Base-by-base conservation (phyloP, 176 grass and related monocot species). In the Miscanthus lutarioriparius region DNA sequence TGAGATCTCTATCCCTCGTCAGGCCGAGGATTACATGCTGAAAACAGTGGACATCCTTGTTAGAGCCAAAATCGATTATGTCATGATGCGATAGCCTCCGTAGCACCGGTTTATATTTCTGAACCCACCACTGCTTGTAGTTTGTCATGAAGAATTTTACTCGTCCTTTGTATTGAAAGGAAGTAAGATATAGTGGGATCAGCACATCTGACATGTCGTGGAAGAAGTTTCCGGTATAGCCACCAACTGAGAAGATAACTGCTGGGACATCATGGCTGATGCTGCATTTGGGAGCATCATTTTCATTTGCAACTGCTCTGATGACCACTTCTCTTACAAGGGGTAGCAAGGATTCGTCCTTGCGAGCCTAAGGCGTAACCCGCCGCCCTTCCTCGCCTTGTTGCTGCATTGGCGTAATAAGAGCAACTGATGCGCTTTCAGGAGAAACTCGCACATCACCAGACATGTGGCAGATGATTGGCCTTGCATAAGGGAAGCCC, bases 221-320 rank as follows among this genome's bases (percentile, higher is more conserved):
- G 86, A 93, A 93, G 74, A 93, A 93, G 85, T 93, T 93, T 13
- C 88, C 85, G 2, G 85, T 93, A 25, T 93, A 93, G 32, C 88
- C 91, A 10, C 85, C 88, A 22, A 93, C 71, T 1, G 91, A 93
- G 85, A 93, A 93, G 67, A 93, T 78, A 43, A 93, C 79, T n/a
- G 91, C 86, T 0, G 91, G 88, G 5, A 88, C 69, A n/a, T 80
- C 78, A 62, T 93, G 88, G 27, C 38, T 83, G 63, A 87, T 14
- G 7, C 67, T 86, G 88, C 91, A 93, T 5, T 44, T 80, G 9
- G 74, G 86, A 33, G 38, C 58, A 62, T 76, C 87, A 23, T 54
- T 78, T 70, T 81, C 71, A 63, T 19, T 75, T 61, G 75, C 80
- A 44, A 77, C 78, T 36, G 86, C 49, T 76, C 61, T 93, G 71